Evolutionary conservation across 2,329 filamentous ascomycete species (phyloP).

Genomic region (Aspergillus clavatus): DNA sequence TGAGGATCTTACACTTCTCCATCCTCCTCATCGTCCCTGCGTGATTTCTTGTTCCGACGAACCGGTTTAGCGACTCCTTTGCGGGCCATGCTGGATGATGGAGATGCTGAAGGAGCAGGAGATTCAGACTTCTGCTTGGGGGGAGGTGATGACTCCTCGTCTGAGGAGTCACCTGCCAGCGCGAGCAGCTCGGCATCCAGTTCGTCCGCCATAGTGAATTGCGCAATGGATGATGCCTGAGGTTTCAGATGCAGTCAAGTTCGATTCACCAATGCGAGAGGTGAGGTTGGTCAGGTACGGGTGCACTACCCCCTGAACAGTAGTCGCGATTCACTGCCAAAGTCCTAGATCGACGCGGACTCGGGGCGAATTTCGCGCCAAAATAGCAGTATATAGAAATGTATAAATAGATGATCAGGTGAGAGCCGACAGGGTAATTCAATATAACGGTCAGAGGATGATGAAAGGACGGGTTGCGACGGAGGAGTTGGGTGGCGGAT

Average conservation of each 20-base stretch:
- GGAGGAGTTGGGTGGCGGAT: slow-evolving; percentile 9
- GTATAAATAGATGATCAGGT: not conserved
- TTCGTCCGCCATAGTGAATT: slow-evolving; percentile 65
- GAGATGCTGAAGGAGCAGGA: slow-evolving; percentile 50
- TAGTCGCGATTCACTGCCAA: not conserved
- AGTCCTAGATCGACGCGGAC: not conserved
- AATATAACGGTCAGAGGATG: not conserved
- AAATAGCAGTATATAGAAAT: not conserved
- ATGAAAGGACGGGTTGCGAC: not conserved
- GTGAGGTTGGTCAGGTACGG: not conserved
- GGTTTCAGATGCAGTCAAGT: slow-evolving; percentile 7
- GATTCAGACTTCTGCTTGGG: slow-evolving; percentile 54
- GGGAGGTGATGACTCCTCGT: slow-evolving; percentile 50
- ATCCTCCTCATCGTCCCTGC: slow-evolving; percentile 62
- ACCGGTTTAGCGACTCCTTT: slow-evolving; percentile 42
- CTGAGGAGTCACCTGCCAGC: slow-evolving; percentile 67
- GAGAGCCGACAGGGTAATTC: not conserved
- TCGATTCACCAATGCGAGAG: not conserved
- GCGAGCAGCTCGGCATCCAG: slow-evolving; percentile 92
- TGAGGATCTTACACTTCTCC: slow-evolving; percentile 69
- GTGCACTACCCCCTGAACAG: not conserved
- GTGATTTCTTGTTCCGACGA: slow-evolving; percentile 43
- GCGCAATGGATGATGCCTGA: slow-evolving; percentile 6
- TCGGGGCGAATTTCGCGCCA: not conserved
- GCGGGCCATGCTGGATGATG: slow-evolving; percentile 44